Percentiles rank a stretch among this genome's conserved stretches.
Evolutionary conservation across 2,329 filamentous ascomycete species (phyloP).

Genomic region (Fusarium longipes): DNA sequence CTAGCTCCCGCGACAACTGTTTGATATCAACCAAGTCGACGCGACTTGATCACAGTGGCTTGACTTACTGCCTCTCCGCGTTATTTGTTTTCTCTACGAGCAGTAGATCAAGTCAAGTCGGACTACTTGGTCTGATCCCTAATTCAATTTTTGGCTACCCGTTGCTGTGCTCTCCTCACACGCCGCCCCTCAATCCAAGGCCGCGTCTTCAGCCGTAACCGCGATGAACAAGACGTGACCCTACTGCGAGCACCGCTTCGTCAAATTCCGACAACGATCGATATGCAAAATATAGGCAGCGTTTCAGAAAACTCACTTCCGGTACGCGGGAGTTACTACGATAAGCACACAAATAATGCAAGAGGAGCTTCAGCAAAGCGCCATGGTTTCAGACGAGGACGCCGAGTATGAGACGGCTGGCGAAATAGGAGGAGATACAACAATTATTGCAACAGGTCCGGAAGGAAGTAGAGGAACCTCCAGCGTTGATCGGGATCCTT

Average conservation of each 20-base stretch:
- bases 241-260: constrained; percentile 39
- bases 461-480: background rate
- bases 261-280: constrained; percentile 39
- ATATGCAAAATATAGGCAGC: constrained; percentile 47
- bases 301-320: constrained; percentile 30
- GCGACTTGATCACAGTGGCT: constrained; percentile 38
- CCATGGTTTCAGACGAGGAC: constrained; percentile 63
- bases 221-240: constrained; percentile 44
- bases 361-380: constrained; percentile 68
- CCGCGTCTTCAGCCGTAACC: constrained; percentile 37
- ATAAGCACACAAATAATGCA: constrained; percentile 65
- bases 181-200: constrained; percentile 28
- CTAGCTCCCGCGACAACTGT: constrained; percentile 44
- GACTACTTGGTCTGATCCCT: background rate
- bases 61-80: constrained; percentile 24
- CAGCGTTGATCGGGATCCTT: constrained; percentile 3
- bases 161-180: constrained; percentile 4
- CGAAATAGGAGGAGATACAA: constrained; percentile 46
- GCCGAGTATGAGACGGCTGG: constrained; percentile 56
- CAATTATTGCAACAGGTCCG: constrained; percentile 37
- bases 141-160: constrained; percentile 5
- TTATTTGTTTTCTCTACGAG: constrained; percentile 12
- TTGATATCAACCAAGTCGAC: constrained; percentile 40
- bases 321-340: constrained; percentile 54
- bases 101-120: constrained; percentile 7